A percentile compares a stretch with the other conserved stretches of the same genome.
Evolutionary conservation across 441 rosid genomes (phyloP).

Genomic region (Cnidoscolus chayamansa): DNA sequence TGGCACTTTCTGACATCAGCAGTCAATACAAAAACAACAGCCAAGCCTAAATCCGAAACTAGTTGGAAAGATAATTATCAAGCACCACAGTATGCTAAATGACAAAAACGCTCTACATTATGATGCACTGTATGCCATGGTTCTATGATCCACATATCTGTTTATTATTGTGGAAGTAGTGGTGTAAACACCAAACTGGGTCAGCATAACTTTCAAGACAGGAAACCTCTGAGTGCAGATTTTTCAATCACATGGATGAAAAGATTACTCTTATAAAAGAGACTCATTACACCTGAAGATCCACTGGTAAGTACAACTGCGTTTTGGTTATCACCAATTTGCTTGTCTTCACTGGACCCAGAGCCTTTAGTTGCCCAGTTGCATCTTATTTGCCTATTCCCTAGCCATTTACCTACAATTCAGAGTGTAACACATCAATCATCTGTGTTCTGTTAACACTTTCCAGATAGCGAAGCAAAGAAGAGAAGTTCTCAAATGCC

Average conservation of each 20-base stretch:
- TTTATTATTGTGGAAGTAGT: not conserved
- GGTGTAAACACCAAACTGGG: not conserved
- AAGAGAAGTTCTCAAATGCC: slow-evolving; percentile 14
- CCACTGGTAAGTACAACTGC: slow-evolving; percentile 78
- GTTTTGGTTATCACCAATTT: slow-evolving; percentile 60
- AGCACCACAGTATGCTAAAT: not conserved
- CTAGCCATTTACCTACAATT: slow-evolving; percentile 77
- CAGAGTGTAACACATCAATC: slow-evolving; percentile 14
- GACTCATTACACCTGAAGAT: slow-evolving; percentile 46
- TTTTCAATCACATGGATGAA: not conserved
- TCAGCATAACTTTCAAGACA: not conserved
- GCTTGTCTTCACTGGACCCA: slow-evolving; percentile 70
- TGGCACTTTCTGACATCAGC: too few relatives aligned
- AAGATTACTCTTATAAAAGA: slow-evolving; percentile 1
- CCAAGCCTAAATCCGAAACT: not conserved
- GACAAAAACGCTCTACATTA: not conserved
- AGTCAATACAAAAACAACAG: too few relatives aligned
- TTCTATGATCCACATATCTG: not conserved
- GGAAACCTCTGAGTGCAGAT: not conserved
- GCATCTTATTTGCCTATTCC: slow-evolving; percentile 87
- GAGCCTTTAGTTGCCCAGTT: slow-evolving; percentile 95
- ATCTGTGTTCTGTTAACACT: not conserved
- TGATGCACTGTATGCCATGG: not conserved
- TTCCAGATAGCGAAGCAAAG: not conserved
- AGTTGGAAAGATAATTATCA: not conserved